These are phyloP conservation scores for Aspergillus intermedius DNA, from an alignment of 2,329 filamentous ascomycete species.

Conservation along the genomic window DNA sequence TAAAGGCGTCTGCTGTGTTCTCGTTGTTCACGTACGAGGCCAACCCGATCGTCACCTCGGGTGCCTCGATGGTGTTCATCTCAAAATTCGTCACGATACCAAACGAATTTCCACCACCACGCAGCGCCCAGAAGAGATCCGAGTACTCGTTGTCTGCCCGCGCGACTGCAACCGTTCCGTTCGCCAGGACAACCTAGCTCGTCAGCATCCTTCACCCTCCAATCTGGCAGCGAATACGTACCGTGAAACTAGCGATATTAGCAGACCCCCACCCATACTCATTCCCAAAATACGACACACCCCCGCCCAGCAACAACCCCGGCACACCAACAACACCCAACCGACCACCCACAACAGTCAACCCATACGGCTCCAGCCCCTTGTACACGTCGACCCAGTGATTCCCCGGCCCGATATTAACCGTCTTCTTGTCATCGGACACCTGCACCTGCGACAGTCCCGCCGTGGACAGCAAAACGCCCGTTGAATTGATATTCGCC, in stretches of 20 bases:
- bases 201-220: neutral
- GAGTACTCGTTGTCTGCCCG: constrained; percentile 10
- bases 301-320: neutral
- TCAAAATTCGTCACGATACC: neutral
- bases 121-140: constrained; percentile 17
- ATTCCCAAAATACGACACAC: constrained; percentile 1
- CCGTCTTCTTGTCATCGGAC: neutral
- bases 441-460: neutral
- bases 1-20: neutral
- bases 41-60: neutral
- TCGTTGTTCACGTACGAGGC: neutral
- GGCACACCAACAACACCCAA: neutral
- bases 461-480: neutral
- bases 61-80: neutral
- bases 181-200: neutral
- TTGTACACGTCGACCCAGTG: neutral
- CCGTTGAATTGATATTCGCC: neutral
- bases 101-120: constrained; percentile 10
- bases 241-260: neutral
- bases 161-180: constrained; percentile 11
- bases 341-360: neutral
- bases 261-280: neutral
- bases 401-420: neutral
- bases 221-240: neutral
- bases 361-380: neutral